A percentile compares a stretch with the other conserved stretches of the same genome.
Evolutionary conservation across 257 asterid species (phyloP).

Genomic region (Salvia rosmarinus): DNA sequence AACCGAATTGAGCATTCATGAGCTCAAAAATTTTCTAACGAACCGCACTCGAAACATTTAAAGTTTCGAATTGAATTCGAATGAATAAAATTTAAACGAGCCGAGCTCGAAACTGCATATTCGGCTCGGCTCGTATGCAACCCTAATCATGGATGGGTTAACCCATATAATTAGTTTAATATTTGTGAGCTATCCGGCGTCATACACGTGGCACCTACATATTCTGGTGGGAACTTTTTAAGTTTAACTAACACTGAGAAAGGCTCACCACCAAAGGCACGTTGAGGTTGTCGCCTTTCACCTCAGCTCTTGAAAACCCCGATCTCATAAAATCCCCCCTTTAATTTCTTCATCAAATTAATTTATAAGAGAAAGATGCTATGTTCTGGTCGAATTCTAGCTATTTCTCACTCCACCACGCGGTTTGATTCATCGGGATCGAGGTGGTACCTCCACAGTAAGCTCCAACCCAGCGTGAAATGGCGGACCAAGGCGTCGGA

Average conservation of each 20-base stretch:
- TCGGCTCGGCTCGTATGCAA: too few relatives aligned
- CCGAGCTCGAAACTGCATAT: too few relatives aligned
- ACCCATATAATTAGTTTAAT: too few relatives aligned
- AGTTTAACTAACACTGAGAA: too few relatives aligned
- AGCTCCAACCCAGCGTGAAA: conserved; percentile 42
- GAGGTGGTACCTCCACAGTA: conserved; percentile 38
- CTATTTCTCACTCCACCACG: conserved; percentile 50
- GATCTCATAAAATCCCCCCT: conserved; percentile 14
- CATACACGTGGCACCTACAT: conserved; percentile 17
- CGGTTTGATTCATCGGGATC: conserved; percentile 43
- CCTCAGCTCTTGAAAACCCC: neutral
- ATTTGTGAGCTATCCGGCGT: too few relatives aligned
- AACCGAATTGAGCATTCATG: too few relatives aligned
- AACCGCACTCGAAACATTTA: too few relatives aligned
- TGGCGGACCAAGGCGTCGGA: conserved; percentile 70
- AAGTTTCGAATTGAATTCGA: too few relatives aligned
- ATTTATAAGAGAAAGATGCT: conserved; percentile 44
- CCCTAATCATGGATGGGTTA: too few relatives aligned
- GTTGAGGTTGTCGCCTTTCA: conserved; percentile 30
- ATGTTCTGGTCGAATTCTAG: conserved; percentile 61
- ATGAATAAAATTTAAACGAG: too few relatives aligned
- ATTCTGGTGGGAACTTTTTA: conserved; percentile 30
- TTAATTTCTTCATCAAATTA: conserved; percentile 3
- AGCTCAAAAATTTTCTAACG: too few relatives aligned
- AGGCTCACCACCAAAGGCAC: conserved; percentile 27